phyloP scores from a whole-genome alignment of 306 rosid genomes.

The Mucuna pruriens region DNA sequence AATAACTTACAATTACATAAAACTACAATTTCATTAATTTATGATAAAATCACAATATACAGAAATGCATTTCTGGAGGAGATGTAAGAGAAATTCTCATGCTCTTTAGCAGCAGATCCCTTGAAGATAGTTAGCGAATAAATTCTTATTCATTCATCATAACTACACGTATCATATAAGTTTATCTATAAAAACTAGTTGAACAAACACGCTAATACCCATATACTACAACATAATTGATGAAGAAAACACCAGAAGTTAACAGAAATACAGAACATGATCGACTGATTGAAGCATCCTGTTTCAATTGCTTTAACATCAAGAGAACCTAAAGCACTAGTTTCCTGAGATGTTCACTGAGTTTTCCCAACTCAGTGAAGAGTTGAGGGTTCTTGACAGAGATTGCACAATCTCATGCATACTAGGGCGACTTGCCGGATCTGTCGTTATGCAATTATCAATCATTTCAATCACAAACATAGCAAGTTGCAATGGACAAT shows the following conservation, averaged over 20 bases:
- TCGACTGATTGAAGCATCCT: background rate
- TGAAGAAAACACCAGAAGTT: background rate
- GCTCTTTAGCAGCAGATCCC: background rate
- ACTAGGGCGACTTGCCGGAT: constrained; percentile 65
- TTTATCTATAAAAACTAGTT: background rate
- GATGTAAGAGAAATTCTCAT: background rate
- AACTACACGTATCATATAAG: background rate
- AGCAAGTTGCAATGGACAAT: constrained; percentile 71
- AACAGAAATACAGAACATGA: background rate
- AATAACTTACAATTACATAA: background rate
- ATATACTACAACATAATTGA: background rate
- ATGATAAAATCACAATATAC: background rate
- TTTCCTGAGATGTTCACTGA: constrained; percentile 38
- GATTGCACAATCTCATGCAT: constrained; percentile 72
- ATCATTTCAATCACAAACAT: constrained; percentile 50
- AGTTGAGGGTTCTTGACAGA: constrained; percentile 58
- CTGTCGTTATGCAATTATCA: constrained; percentile 59
- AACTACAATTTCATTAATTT: background rate
- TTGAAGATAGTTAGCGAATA: background rate
- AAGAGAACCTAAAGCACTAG: constrained; percentile 25
- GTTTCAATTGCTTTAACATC: background rate
- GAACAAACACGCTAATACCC: background rate
- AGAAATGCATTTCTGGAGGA: background rate
- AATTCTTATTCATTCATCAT: constrained; percentile 22
- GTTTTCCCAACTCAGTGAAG: constrained; percentile 75